phyloP scores from a whole-genome alignment of 371 early-diverging fungal genomes.

The Mucor circinelloides region DNA sequence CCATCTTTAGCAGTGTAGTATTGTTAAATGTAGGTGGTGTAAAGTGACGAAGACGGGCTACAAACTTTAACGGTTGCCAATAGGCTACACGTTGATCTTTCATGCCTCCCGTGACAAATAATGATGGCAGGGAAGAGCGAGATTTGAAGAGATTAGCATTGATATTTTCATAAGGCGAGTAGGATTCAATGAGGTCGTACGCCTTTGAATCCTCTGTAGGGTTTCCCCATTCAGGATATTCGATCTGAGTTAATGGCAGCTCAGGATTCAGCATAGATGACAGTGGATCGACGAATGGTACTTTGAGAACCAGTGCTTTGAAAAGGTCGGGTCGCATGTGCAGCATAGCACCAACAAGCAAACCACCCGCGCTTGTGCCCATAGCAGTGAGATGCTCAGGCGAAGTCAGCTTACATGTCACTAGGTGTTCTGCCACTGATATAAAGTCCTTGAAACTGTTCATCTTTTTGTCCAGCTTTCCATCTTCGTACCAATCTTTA shows the following conservation, averaged over 20 bases:
- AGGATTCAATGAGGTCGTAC: conserved; percentile 64
- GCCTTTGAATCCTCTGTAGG: conserved; percentile 53
- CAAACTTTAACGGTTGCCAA: conserved; percentile 79
- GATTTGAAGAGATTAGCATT: conserved; percentile 5
- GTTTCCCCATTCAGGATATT: conserved; percentile 89
- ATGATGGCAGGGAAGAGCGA: conserved; percentile 49
- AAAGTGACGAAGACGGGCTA: conserved; percentile 54
- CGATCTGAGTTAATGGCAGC: conserved; percentile 78
- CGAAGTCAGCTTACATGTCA: conserved; percentile 53
- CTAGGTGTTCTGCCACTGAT: conserved; percentile 65
- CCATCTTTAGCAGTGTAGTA: conserved; percentile 37
- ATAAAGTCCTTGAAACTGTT: conserved; percentile 77
- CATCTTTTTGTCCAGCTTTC: conserved; percentile 67
- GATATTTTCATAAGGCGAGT: conserved; percentile 85
- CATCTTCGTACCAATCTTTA: conserved; percentile 73
- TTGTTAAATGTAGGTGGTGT: conserved; percentile 16
- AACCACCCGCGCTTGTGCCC: conserved; percentile 83
- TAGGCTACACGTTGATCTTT: conserved; percentile 78
- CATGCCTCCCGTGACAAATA: conserved; percentile 77
- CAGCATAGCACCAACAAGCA: conserved; percentile 68
- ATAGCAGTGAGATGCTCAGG: conserved; percentile 61
- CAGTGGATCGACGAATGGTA: conserved; percentile 87
- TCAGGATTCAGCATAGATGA: conserved; percentile 77
- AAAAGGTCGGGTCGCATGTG: conserved; percentile 79
- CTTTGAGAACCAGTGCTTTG: conserved; percentile 76